These are phyloP conservation scores for Microsporum audouinii DNA, from an alignment of 2,329 filamentous ascomycete species.

Conservation along the genomic window DNA sequence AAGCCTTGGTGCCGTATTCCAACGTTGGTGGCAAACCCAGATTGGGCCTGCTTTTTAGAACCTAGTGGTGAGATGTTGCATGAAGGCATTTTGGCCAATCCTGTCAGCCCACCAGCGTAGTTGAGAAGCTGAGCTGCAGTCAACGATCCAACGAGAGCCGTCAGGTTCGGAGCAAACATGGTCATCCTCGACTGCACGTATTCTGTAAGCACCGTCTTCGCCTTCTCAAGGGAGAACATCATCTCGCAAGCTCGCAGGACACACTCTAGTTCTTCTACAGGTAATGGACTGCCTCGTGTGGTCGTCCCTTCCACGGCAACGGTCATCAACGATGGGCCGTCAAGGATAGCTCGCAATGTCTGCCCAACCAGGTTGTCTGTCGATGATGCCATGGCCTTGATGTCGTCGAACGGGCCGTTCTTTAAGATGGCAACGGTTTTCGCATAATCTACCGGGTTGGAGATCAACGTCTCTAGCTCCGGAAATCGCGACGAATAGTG, in stretches of 20 bases:
- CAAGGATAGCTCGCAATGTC: slow-evolving; percentile 67
- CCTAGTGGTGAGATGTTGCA: slow-evolving; percentile 88
- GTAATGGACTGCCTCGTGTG: slow-evolving; percentile 68
- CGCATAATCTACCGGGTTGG: slow-evolving; percentile 86
- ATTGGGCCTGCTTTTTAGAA: slow-evolving; percentile 70
- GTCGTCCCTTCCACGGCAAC: slow-evolving; percentile 91
- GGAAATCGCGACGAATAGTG: slow-evolving; percentile 92
- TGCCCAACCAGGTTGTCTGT: slow-evolving; percentile 66
- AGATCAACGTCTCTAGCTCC: slow-evolving; percentile 79
- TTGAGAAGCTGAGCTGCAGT: slow-evolving; percentile 96
- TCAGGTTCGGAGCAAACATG: slow-evolving; percentile 87
- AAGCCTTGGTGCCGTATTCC: slow-evolving; percentile 86
- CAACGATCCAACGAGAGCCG: slow-evolving; percentile 76
- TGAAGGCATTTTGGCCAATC: slow-evolving; percentile 80
- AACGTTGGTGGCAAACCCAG: slow-evolving; percentile 84
- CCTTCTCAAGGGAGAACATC: slow-evolving; percentile 73
- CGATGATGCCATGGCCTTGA: slow-evolving; percentile 66
- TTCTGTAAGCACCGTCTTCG: slow-evolving; percentile 75
- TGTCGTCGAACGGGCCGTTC: slow-evolving; percentile 82
- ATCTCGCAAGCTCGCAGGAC: slow-evolving; percentile 74
- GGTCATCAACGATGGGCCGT: slow-evolving; percentile 86
- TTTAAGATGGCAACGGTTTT: slow-evolving; percentile 88
- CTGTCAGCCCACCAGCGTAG: slow-evolving; percentile 75
- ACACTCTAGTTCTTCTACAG: slow-evolving; percentile 58
- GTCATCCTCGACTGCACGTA: slow-evolving; percentile 98